phyloP scores from a whole-genome alignment of 2,329 filamentous ascomycete species.

The Teratosphaeria nubilosa region DNA sequence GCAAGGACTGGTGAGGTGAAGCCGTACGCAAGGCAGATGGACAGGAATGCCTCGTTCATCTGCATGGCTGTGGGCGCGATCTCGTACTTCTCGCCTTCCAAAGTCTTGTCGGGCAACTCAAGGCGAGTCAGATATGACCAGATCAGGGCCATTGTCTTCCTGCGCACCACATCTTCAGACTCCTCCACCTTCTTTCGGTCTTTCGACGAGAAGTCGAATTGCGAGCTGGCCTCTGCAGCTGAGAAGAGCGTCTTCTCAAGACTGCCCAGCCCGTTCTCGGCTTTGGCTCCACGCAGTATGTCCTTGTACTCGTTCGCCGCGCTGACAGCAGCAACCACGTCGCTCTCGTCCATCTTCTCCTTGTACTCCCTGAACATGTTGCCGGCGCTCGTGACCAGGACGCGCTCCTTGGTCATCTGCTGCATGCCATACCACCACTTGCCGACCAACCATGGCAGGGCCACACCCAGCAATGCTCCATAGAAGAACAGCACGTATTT shows the following conservation, averaged over 20 bases:
- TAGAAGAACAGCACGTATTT: slow-evolving; percentile 93
- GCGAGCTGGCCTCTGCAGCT: slow-evolving; percentile 34
- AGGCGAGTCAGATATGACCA: slow-evolving; percentile 93
- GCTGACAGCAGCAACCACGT: slow-evolving; percentile 71
- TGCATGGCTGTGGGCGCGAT: slow-evolving; percentile 77
- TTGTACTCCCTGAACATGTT: slow-evolving; percentile 90
- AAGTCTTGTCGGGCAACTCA: slow-evolving; percentile 65
- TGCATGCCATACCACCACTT: slow-evolving; percentile 99
- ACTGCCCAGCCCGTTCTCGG: slow-evolving; percentile 70
- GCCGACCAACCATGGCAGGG: slow-evolving; percentile 86
- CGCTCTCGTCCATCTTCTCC: slow-evolving; percentile 70
- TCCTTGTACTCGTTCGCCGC: slow-evolving; percentile 76
- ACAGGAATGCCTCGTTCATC: slow-evolving; percentile 75
- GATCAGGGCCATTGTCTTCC: slow-evolving; percentile 79
- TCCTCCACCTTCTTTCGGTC: slow-evolving; percentile 69
- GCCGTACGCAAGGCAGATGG: slow-evolving; percentile 80
- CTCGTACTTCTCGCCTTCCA: slow-evolving; percentile 81
- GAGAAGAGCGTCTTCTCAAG: slow-evolving; percentile 69
- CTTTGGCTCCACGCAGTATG: slow-evolving; percentile 64
- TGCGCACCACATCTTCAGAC: slow-evolving; percentile 66
- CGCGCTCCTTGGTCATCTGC: slow-evolving; percentile 82
- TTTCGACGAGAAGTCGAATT: slow-evolving; percentile 52
- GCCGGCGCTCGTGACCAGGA: slow-evolving; percentile 86
- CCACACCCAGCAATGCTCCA: slow-evolving; percentile 73
- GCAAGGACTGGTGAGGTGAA: slow-evolving; percentile 72